phyloP scores from a whole-genome alignment of 805 yeast genomes.

The Candida anglica region DNA sequence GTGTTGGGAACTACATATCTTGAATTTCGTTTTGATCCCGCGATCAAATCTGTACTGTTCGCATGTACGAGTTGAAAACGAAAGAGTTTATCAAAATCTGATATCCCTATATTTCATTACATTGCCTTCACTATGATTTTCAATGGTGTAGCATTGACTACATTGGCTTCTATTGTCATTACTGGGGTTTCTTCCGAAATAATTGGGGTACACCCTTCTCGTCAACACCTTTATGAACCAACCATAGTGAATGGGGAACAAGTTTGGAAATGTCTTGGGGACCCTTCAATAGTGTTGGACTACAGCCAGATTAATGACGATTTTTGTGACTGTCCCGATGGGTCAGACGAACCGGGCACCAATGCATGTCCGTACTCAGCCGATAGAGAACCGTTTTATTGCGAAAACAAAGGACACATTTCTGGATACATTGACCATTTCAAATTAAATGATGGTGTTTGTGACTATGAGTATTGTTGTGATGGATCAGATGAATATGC shows the following conservation, averaged over 20 bases:
- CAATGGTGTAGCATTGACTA: background rate
- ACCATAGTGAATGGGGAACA: constrained; percentile 32
- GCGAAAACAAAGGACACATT: constrained; percentile 69
- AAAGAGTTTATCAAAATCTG: background rate
- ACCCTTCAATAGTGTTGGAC: constrained; percentile 62
- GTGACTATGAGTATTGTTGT: constrained; percentile 87
- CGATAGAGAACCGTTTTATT: constrained; percentile 50
- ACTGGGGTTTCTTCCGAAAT: constrained; percentile 5
- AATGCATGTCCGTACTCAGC: constrained; percentile 57
- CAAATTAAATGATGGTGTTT: constrained; percentile 82
- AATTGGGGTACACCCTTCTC: constrained; percentile 36
- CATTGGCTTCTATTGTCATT: background rate
- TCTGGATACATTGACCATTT: constrained; percentile 60
- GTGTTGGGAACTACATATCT: too few species aligned
- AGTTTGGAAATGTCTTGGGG: constrained; percentile 63
- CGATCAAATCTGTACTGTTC: too few species aligned
- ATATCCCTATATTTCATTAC: too few species aligned
- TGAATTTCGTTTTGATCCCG: too few species aligned
- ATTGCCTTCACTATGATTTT: too few species aligned
- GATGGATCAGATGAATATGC: constrained; percentile 88
- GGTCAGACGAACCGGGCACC: constrained; percentile 96
- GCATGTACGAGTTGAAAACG: background rate
- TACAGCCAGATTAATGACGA: constrained; percentile 75
- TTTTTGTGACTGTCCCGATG: constrained; percentile 96
- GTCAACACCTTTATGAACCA: constrained; percentile 47